Evolutionary conservation across 495 filamentous ascomycete species (phyloP), one percentile per base, ranked within the genome.

Genomic region (Hyphodiscus hymeniophilus): DNA sequence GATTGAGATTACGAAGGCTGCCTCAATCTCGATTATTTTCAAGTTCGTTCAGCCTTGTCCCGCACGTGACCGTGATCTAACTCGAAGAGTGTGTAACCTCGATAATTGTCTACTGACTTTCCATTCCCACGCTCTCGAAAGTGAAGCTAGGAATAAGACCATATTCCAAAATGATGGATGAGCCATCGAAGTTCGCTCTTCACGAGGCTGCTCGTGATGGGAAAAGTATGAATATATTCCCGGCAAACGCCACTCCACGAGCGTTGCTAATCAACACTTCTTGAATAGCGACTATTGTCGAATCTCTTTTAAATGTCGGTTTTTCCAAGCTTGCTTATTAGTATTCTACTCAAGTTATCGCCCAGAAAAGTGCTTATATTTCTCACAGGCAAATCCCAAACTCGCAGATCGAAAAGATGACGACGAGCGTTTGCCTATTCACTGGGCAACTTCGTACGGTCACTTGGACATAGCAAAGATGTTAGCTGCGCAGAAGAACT

Each of bases 391-490:
- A 56, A 89, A 94, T 57, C 82, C 87, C 0, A 88, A 86, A 55
- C 75, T 90, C 33, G 82, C 86, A 12, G 70, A 68, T 28, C 70
- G 69, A 39, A 84, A 80, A 62, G 92, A 99, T 57, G 81, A 85
- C 41, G 92, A 99, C 63, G 88, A 89, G 41, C 85, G 92, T 41
- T 77, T 95, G 18, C 85, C 94, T 0, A 81, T 97, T 42, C 94
- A 99, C 66, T 99, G 94, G 94, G 92, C 92, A 1, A 77, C 80
- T 12, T 92, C 89, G 35, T 84, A 84, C 64, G 94, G 91, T 61
- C 82, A 79, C 32, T 65, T 77, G n/a, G 72, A 78, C 31, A 87
- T 95, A 43, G 81, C 85, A 18, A 70, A 84, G 52, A 60, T 90
- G 20, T 72, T 99, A 3, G 67, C 81, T 0, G 68, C 81, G 21